phyloP scores from a whole-genome alignment of 805 yeast species.

The Ogataea chonburiensis region DNA sequence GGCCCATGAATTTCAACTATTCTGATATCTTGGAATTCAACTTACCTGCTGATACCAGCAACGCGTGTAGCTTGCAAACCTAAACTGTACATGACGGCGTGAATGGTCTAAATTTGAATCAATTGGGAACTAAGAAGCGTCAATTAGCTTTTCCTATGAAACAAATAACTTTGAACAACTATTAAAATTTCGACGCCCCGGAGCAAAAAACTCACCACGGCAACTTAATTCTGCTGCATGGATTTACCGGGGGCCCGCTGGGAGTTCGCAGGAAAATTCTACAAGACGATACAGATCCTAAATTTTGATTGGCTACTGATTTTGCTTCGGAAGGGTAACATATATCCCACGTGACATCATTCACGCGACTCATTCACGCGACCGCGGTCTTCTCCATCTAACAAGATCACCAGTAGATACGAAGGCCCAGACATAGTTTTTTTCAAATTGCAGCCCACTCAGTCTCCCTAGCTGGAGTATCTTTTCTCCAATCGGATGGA shows the following conservation, averaged over 20 bases:
- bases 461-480: constrained; percentile 35
- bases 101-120: constrained; percentile 1
- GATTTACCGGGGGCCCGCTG: constrained; percentile 6
- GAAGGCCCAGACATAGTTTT: constrained; percentile 37
- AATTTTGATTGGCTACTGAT: constrained; percentile 12
- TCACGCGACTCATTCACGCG: constrained; percentile 1
- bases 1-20: too few relatives aligned
- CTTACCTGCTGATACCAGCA: constrained; percentile 50
- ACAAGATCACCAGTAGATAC: constrained; percentile 38
- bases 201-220: neutral
- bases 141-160: constrained; percentile 1
- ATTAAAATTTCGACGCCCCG: constrained; percentile 1
- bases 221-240: neutral
- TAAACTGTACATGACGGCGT: constrained; percentile 48
- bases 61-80: constrained; percentile 52
- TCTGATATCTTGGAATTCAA: neutral
- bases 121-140: constrained; percentile 3
- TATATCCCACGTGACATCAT: neutral
- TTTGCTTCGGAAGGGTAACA: constrained; percentile 10
- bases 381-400: constrained; percentile 37
- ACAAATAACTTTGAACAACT: constrained; percentile 6
- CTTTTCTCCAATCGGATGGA: constrained; percentile 36
- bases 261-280: neutral
- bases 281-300: too few relatives aligned
- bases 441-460: constrained; percentile 32